Evolutionary conservation across 306 rosid genomes (phyloP), one percentile per base, ranked within the genome.

Genomic region (Prunus mume): DNA sequence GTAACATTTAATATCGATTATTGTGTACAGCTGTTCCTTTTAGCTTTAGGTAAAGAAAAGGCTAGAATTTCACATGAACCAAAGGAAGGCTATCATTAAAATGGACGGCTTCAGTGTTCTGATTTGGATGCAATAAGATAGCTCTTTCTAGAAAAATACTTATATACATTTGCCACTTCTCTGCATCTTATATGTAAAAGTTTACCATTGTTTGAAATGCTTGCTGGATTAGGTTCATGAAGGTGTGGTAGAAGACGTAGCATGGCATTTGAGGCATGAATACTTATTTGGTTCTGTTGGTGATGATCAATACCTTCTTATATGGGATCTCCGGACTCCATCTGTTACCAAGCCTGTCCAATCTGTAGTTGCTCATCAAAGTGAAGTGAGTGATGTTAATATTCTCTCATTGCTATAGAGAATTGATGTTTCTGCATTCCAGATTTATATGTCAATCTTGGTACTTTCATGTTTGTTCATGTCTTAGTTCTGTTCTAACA

Each of bases 241-340:
- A 81, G 98, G 99, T 80, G 99, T 96, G 63, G 99, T 96, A 28
- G 99, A 92, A 80, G 99, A 96, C 28, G 98, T 96, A 12, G 93
- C 99, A 41, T 96, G 99, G 99, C 98, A 96, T 96, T 84, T 92
- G 89, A 91, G 99, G 89, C 99, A 96, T 80, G 99, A 96, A 73
- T 89, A 96, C 83, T 82, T 92, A 76, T 96, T 96, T 86, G 99
- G 99, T 69, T 92, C 99, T 65, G 99, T 96, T 79, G 99, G 99
- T 15, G 99, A 96, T 82, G 99, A 96, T 86, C 98, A 89, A 68
- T 88, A 88, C 83, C 78, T 96, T 79, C 93, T 83, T 68, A 34
- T 96, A 81, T 96, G 99, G 99, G 99, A 96, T 84, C 96, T 96
- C 12, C 87, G 99, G 32, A 88, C 89, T 58, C 96, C 96, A 62